Evolutionary conservation across 1,284 basidiomycete genomes (phyloP), one percentile per base, ranked within the genome.

Genomic region (Tylopilus sp.): DNA sequence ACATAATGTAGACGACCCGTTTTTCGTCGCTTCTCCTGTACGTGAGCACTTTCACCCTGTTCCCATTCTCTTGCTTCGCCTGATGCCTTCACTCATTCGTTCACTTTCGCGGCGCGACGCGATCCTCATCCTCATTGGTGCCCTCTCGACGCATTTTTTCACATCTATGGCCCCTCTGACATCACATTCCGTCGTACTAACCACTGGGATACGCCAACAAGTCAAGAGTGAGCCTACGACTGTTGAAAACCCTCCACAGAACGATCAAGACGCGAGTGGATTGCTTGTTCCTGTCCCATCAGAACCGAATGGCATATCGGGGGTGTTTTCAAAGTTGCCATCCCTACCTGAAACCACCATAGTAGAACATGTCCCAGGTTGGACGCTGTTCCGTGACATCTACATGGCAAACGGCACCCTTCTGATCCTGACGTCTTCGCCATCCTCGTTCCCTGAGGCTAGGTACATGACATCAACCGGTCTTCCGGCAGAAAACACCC

Each of bases 331-430:
- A 12, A 49, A 18, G 6, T 15, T 51, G 28, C 16, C 60, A 33
- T 58, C 49, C 9, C 58, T 83, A 6, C 77, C 78, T 0, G 68
- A 73, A 46, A 86, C 84, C 0, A 69, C 72, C 12, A 59, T 86
- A 19, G 61, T 81, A 10, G 72, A 77, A n/a, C 84, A 86, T 49
- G 81, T 79, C 13, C 81, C 82, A 36, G 89, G 90, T 36, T 92
- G 89, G 87, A 91, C 89, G 0, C 68, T 92, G 29, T 89, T 89
- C 64, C 76, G 78, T 39, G 80, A 89, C 59, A 64, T 92, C 12
- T 91, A 91, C 72, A 82, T 91, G 77, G 81, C 78, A 41, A 84
- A 89, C 57, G 88, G 86, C 11, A 87, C 84, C 0, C 69, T 92
- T 26, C 82, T 77, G 62, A 75, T 90, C 53, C 70, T 81, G 53